phyloP scores from a whole-genome alignment of 176 grass and related monocot genomes.

The Hordeum marinum region DNA sequence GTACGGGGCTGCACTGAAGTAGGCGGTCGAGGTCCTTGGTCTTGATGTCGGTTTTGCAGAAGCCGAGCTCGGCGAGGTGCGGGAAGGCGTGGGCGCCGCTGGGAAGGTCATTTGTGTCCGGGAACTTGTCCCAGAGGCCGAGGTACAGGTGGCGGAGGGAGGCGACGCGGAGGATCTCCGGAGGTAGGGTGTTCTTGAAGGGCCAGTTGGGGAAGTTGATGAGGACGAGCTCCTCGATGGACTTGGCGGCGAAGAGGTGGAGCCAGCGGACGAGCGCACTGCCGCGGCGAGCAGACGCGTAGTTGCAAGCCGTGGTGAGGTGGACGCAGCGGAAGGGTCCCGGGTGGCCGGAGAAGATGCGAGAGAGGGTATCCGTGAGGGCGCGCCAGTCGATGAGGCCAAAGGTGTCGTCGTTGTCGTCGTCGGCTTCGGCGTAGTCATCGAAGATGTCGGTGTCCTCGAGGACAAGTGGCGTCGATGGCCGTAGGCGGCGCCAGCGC shows the following conservation, averaged over 20 bases:
- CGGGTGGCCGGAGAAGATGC: background rate
- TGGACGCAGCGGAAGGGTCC: conserved; percentile 19
- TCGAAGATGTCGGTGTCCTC: conserved; percentile 27
- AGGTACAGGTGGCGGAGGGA: conserved; percentile 40
- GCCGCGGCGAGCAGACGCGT: background rate
- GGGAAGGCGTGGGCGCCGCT: conserved; percentile 17
- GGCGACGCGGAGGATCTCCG: conserved; percentile 1
- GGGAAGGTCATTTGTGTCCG: background rate
- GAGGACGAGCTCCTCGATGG: conserved; percentile 19
- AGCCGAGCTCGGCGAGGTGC: conserved; percentile 27
- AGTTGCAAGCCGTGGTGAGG: conserved; percentile 21
- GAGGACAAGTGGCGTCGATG: conserved; percentile 27
- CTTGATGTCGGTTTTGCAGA: background rate
- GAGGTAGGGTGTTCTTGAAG: background rate
- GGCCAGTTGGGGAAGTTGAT: background rate
- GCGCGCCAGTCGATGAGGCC: background rate
- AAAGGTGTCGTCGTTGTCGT: background rate
- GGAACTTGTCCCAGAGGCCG: conserved; percentile 5
- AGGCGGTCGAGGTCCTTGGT: conserved; percentile 12
- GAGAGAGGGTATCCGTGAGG: background rate
- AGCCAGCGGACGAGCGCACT: background rate
- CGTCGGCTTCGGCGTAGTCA: background rate
- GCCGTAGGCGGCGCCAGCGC: conserved; percentile 37
- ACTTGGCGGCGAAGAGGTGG: background rate
- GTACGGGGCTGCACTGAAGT: conserved; percentile 29